Evolutionary conservation across 73 alveolate species (phyloP).

Genomic region (Uronychia setigera): DNA sequence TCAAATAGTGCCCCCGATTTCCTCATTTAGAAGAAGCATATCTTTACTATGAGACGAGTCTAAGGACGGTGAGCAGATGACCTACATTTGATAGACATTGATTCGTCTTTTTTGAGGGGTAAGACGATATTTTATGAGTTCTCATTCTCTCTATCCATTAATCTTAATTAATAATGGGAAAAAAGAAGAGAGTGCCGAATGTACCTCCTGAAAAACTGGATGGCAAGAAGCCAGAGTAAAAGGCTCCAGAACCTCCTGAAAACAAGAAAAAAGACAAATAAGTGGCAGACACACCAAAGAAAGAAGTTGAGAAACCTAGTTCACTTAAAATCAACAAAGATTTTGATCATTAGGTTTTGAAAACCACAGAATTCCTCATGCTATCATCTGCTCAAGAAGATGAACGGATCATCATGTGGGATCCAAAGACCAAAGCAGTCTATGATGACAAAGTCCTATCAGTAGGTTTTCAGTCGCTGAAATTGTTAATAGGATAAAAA

Average conservation of each 20-base stretch:
- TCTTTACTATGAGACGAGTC: too few relatives aligned
- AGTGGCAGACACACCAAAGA: background rate
- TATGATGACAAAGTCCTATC: background rate
- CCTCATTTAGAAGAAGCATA: too few relatives aligned
- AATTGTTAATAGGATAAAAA: background rate
- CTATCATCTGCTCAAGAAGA: constrained; percentile 10
- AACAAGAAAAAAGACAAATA: background rate
- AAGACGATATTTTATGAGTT: background rate
- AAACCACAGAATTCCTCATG: background rate
- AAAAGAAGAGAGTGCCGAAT: background rate
- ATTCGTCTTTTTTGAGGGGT: too few relatives aligned
- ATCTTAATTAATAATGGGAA: background rate
- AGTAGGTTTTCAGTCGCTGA: background rate
- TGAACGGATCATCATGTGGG: constrained; percentile 16
- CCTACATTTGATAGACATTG: too few relatives aligned
- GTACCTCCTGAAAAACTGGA: background rate
- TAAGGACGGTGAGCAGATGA: too few relatives aligned
- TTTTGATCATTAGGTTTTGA: background rate
- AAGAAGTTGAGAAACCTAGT: background rate
- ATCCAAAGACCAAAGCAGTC: constrained; percentile 8
- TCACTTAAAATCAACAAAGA: background rate
- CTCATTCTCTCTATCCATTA: background rate
- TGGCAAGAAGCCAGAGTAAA: background rate
- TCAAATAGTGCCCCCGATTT: too few relatives aligned
- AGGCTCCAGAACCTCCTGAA: background rate